Evolutionary conservation across 2,329 filamentous ascomycete species (phyloP).

Genomic region (Nemania abortiva): DNA sequence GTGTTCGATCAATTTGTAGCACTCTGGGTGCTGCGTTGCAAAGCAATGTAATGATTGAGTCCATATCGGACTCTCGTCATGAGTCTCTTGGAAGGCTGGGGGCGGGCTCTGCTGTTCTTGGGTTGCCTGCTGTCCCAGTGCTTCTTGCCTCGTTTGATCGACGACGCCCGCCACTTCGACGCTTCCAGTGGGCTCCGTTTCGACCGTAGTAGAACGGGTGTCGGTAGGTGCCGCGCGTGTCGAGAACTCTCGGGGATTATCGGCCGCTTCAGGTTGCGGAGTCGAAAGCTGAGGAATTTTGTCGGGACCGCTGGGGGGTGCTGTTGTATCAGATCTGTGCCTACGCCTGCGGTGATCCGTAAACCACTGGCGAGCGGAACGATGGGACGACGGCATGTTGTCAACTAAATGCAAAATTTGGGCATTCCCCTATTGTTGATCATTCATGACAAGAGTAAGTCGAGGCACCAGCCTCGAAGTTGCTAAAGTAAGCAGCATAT

Average conservation of each 20-base stretch:
- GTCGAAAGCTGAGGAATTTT: background rate
- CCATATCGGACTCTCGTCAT: slow-evolving; percentile 6
- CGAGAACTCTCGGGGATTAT: no score
- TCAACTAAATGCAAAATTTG: no score
- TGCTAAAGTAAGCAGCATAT: no score
- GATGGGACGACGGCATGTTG: no score
- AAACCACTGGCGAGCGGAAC: background rate
- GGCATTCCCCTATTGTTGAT: no score
- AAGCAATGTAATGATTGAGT: background rate
- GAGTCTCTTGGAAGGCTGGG: background rate
- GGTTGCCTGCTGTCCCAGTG: background rate
- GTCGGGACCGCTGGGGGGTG: background rate
- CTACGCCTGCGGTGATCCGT: background rate
- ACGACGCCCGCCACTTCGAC: background rate
- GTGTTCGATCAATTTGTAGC: slow-evolving; percentile 1
- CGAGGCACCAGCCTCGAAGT: no score
- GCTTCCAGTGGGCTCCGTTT: background rate
- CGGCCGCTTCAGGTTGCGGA: no score
- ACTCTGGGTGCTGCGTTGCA: background rate
- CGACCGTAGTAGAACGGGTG: background rate
- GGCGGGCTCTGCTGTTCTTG: background rate
- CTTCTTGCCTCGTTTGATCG: background rate
- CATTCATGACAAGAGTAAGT: no score
- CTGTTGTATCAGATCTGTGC: background rate
- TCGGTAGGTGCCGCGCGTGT: no score